Conservation (phyloP, 805 yeast genomes). For the Candida maesae region DNA sequence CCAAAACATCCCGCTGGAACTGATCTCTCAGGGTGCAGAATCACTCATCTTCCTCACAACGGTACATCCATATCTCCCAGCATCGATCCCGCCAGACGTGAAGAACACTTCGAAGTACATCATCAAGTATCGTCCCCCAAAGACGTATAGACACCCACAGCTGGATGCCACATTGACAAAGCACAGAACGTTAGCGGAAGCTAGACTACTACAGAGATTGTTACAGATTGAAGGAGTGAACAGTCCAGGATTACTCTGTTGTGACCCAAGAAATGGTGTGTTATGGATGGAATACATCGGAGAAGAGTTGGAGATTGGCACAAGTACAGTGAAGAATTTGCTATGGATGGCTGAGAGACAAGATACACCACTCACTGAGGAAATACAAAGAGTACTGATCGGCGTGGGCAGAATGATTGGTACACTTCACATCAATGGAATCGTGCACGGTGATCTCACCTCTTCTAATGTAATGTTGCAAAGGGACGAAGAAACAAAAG, state of each 20-base stretch:
- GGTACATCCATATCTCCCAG: conserved; percentile 63
- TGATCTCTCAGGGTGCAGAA: conserved; percentile 88
- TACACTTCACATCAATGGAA: conserved; percentile 65
- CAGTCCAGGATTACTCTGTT: conserved; percentile 70
- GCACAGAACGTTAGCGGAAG: conserved; percentile 80
- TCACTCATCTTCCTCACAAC: conserved; percentile 68
- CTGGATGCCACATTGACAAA: conserved; percentile 75
- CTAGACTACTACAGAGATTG: conserved; percentile 65
- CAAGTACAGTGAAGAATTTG: conserved; percentile 68
- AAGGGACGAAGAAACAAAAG: conserved; percentile 2
- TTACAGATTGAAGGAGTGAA: conserved; percentile 43
- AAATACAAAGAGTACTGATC: conserved; percentile 42
- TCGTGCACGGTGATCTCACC: conserved; percentile 93
- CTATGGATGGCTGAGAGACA: conserved; percentile 62
- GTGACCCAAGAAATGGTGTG: conserved; percentile 75
- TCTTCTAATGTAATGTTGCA: conserved; percentile 74
- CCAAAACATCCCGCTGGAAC: conserved; percentile 45
- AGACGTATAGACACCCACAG: conserved; percentile 83
- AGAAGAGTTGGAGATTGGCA: conserved; percentile 43
- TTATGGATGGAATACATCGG: conserved; percentile 88
- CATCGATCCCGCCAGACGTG: conserved; percentile 27
- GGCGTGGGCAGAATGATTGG: conserved; percentile 69
- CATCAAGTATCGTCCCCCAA: conserved; percentile 82
- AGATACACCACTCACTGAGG: conserved; percentile 33
- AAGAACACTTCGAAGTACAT: conserved; percentile 41